Base-by-base conservation (phyloP, 345 rosid species). In the Psidium friedrichsthalianum region DNA sequence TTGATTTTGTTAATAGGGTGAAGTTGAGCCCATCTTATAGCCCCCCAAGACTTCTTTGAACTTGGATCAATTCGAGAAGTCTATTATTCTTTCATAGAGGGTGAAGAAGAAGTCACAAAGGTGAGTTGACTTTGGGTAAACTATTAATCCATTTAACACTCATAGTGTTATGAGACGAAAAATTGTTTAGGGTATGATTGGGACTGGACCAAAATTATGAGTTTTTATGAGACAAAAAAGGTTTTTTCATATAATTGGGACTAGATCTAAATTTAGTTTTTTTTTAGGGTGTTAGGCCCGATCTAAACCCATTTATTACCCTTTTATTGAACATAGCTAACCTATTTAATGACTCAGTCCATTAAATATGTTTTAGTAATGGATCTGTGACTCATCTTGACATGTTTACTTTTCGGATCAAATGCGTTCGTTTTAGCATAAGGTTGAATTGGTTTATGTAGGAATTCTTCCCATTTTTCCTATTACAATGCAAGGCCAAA, bases 21-120 rank as follows among this genome's bases (percentile, higher is more conserved):
- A 25, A 57, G 29, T 11, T 1, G 7, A 0, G 15, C 64, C 2
- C 29, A 25, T 57, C 0, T 25, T 57, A 4, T 13, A 11, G 1
- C 29, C 29, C 14, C 14, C 59, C 6, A 22, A 56, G 18, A 56
- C n/a, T 56, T 56, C 5, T 22, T 9, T 22, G 13, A 56, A 56
- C 7, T 56, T 56, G 11, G 59, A 22, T 22, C 4, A 56, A 10
- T 3, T 10, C 10, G 0, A 56, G 25, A 7, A 56, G 11, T 21
- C 58, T 10, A 22, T 21, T 56, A 3, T 21, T 1, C 22, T 55
- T 21, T 56, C 25, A 1, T 56, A 56, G 24, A 20, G 58, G 22
- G 25, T 21, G 58, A 21, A 21, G 24, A 56, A 2, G 58, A 21
- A 20, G 8, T 21, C 27, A 56, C 5, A 56, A 56, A 56, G 0